Evolutionary conservation across 2,329 filamentous ascomycete genomes (phyloP), one percentile per base, ranked within the genome.

Genomic region (Acephala macrosclerotiorum): DNA sequence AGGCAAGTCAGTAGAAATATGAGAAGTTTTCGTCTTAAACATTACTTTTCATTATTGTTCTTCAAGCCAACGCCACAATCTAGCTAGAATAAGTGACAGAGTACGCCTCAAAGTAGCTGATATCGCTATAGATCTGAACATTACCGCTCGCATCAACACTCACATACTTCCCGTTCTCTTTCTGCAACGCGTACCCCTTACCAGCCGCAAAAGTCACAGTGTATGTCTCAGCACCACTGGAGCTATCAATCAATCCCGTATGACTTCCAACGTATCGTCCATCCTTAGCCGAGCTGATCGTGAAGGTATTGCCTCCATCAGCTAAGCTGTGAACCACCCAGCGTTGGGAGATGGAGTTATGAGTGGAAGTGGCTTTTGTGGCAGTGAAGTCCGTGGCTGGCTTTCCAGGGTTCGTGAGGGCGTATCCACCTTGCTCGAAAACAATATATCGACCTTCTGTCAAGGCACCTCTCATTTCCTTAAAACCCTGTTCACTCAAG

Each of bases 381-480:
- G 66, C 68, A 55, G 64, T 76, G 22, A 73, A 68, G 49, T 69
- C 67, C 36, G 72, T 58, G n/a, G 59, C 69, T 64, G 65, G 67
- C 58, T 57, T 68, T 45, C 74, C 73, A 3, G 72, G 63, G 61
- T 79, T 80, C 8, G 76, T 76, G 18, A 86, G 76, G 0, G 83
- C 83, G 20, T 72, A 76, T n/a, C 81, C 81, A 38, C 76, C 73
- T 61, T 77, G 74, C 70, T 85, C 84, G 61, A 87, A 82, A 4
- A 82, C 81, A 16, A 87, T 77, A 70, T 82, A 86, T 20, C 84
- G 82, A 12, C 85, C 85, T 71, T 87, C 85, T 5, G 83, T 86
- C 29, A 87, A 75, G 25, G 80, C 77, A 0, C 85, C 85, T 2
- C 84, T 77, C 35, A 84, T 78, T 36, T 79, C 71, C 74, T 87